phyloP scores from a whole-genome alignment of 768 basidiomycete species.

The Phylloporus arenicola region DNA sequence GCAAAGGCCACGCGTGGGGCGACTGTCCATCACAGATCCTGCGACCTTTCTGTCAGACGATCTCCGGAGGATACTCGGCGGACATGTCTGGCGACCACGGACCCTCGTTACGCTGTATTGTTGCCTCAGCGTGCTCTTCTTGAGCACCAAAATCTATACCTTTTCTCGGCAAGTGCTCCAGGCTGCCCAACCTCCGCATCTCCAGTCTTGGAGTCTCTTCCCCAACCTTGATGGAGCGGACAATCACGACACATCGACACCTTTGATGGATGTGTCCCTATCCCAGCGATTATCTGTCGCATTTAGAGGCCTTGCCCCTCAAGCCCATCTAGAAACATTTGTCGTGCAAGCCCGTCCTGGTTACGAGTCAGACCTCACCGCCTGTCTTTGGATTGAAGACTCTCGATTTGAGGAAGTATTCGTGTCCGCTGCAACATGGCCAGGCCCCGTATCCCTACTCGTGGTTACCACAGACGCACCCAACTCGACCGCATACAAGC shows the following conservation, averaged over 20 bases:
- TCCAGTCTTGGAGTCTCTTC: not conserved
- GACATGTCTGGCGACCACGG: constrained; percentile 26
- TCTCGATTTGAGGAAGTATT: constrained; percentile 30
- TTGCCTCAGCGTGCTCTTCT: constrained; percentile 36
- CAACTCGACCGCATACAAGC: constrained; percentile 21
- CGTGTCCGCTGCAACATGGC: constrained; percentile 39
- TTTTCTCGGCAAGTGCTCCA: constrained; percentile 6
- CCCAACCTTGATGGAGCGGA: not conserved
- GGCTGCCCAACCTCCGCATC: not conserved
- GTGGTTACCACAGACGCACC: constrained; percentile 35
- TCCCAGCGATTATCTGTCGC: constrained; percentile 34
- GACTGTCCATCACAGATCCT: constrained; percentile 22
- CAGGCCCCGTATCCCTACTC: constrained; percentile 47
- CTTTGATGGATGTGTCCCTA: constrained; percentile 27
- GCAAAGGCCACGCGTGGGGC: constrained; percentile 13
- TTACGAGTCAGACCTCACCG: constrained; percentile 29
- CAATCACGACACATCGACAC: constrained; percentile 4
- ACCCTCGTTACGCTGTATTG: constrained; percentile 37
- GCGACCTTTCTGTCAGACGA: constrained; percentile 23
- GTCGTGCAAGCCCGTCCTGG: constrained; percentile 22
- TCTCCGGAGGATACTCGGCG: constrained; percentile 19
- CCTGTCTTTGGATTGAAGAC: constrained; percentile 48
- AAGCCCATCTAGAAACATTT: constrained; percentile 33
- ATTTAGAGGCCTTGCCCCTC: constrained; percentile 26
- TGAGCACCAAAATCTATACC: constrained; percentile 28